Evolutionary conservation across 768 basidiomycete species (phyloP).

Genomic region (Boletus edulis): DNA sequence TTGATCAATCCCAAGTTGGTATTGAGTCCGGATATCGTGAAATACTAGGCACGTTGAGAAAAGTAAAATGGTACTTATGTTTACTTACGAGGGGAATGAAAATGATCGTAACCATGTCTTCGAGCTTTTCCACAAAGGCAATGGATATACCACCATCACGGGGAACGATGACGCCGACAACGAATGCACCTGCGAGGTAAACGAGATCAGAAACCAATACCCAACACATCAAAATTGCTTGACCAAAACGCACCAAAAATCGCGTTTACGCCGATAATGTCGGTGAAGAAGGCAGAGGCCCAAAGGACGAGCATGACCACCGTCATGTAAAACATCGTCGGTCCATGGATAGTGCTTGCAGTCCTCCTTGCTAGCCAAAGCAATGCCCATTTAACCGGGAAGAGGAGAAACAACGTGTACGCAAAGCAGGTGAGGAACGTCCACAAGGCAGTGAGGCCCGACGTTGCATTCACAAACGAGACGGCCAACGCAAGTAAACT

Average conservation of each 20-base stretch:
- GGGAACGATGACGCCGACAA: constrained; percentile 80
- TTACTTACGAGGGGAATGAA: constrained; percentile 80
- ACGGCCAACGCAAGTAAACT: constrained; percentile 85
- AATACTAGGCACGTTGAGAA: constrained; percentile 58
- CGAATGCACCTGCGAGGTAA: constrained; percentile 61
- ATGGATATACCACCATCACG: constrained; percentile 85
- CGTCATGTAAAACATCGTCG: constrained; percentile 89
- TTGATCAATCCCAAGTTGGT: constrained; percentile 87
- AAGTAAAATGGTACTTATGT: background rate
- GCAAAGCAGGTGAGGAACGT: constrained; percentile 78
- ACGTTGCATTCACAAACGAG: constrained; percentile 85
- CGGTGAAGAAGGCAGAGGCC: constrained; percentile 88
- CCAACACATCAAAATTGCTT: background rate
- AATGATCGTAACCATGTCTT: constrained; percentile 89
- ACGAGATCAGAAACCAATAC: background rate
- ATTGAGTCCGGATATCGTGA: constrained; percentile 89
- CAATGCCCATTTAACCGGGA: constrained; percentile 60
- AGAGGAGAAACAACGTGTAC: constrained; percentile 76
- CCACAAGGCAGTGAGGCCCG: constrained; percentile 81
- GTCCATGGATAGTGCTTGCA: constrained; percentile 78
- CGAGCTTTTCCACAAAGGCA: constrained; percentile 85
- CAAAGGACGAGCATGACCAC: constrained; percentile 78
- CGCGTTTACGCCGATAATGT: constrained; percentile 90
- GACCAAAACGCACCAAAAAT: constrained; percentile 65
- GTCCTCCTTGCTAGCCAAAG: constrained; percentile 73